Evolutionary conservation across 805 yeast genomes (phyloP).

Genomic region (Teunomyces lycoperdinae): DNA sequence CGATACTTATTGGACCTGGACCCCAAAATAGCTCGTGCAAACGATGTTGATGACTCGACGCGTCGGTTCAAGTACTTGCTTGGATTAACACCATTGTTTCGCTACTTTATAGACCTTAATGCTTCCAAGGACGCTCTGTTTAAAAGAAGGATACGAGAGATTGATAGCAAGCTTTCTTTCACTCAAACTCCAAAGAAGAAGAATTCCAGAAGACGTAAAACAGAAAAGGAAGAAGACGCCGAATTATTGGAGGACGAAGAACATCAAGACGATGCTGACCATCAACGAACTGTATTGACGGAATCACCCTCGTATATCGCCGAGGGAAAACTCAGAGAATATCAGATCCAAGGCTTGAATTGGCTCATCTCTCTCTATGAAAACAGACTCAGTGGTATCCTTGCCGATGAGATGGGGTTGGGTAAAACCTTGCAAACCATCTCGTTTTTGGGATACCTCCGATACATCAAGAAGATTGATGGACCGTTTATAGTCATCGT

Average conservation of each 20-base stretch:
- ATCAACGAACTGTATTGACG: constrained; percentile 63
- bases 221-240: constrained; percentile 95
- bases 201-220: constrained; percentile 65
- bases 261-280: constrained; percentile 50
- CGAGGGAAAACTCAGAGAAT: constrained; percentile 76
- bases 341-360: constrained; percentile 92
- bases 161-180: constrained; percentile 49
- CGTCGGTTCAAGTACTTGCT: constrained; percentile 77
- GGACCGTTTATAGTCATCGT: constrained; percentile 93
- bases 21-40: constrained; percentile 54
- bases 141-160: constrained; percentile 54
- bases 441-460: constrained; percentile 82
- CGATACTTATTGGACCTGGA: constrained; percentile 52
- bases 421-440: constrained; percentile 96
- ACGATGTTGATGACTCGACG: constrained; percentile 61
- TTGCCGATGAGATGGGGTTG: constrained; percentile 98
- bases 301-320: constrained; percentile 79
- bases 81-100: constrained; percentile 79
- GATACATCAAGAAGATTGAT: constrained; percentile 71
- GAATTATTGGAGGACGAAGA: constrained; percentile 84
- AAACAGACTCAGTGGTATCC: constrained; percentile 83
- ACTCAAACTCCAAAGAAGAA: constrained; percentile 23
- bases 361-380: constrained; percentile 91
- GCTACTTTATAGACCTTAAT: constrained; percentile 80
- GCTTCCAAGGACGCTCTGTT: constrained; percentile 77